Base-by-base conservation (phyloP, 805 yeast species). In the Komagataella phaffii region DNA sequence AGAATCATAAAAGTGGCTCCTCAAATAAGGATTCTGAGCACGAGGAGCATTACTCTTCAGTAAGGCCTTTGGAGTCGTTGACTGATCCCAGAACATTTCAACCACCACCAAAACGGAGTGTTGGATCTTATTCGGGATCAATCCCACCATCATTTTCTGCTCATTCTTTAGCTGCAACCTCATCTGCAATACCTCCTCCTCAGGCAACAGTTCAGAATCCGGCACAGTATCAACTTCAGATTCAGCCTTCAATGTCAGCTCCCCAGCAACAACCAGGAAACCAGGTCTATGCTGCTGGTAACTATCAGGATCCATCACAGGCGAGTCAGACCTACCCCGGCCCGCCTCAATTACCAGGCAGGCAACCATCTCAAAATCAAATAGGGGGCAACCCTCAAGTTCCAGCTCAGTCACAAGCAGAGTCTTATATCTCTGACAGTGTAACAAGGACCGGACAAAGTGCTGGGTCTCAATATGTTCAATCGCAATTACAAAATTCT, bases 101-200 rank as follows among this genome's bases (percentile, higher is more conserved):
- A 1, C 56, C 68, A 7, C 74, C 75, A 0, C 78, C 79, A 0
- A 60, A 53, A 24, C 57, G 76, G 48, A 64, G 52, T 18, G 72
- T 64, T 7, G 58, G 61, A 10, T 43, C 54, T 2, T 12, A 19
- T 19, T 52, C 54, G 23, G 47, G 47, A 8, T 7, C 24, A 21
- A 17, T 24, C 12, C 47, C 19, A 18, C 17, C 21, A 14, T 21
- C 21, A 14, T 45, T n/a, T 5, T 18, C 30, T 0, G 5, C 12
- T 8, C 40, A 30, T 10, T 30, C 40, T 10, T 30, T n/a, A 4
- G 40, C 40, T 30, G 14, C 40, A 7, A 14, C 40, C 5, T 30
- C 40, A 10, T 10, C 40, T 14, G 14, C 8, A 30, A 30, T 30
- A 8, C 40, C n/a, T 10, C 6, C 40, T 30, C 6, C 40, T 30